Evolutionary conservation across 2,329 filamentous ascomycete species (phyloP).

Genomic region (Sclerotinia glacialis): DNA sequence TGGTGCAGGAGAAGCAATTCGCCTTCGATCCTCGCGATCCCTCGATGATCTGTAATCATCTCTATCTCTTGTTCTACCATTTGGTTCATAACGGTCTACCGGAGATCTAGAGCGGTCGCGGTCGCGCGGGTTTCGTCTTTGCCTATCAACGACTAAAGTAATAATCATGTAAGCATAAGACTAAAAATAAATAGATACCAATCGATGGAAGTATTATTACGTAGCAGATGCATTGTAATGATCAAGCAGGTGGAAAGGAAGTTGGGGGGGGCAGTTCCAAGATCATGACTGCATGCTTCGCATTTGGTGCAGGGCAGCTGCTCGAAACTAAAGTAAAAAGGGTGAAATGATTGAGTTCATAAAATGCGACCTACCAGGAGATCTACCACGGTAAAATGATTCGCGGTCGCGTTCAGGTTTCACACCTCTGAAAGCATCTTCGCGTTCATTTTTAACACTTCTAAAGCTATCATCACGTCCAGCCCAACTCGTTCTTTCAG

Average conservation of each 20-base stretch:
- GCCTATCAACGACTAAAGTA: conserved; percentile 51
- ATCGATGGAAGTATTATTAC: conserved; percentile 3
- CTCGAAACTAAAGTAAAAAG: not conserved
- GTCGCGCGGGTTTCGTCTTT: conserved; percentile 49
- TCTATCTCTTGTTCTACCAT: conserved; percentile 51
- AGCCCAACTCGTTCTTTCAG: conserved; percentile 39
- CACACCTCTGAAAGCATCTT: conserved; percentile 26
- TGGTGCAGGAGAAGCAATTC: conserved; percentile 54
- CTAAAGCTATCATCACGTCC: conserved; percentile 34
- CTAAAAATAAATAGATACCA: conserved; percentile 30
- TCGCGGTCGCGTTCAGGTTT: conserved; percentile 50
- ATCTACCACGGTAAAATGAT: conserved; percentile 63
- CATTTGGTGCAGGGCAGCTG: not conserved
- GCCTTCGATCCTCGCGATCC: conserved; percentile 58
- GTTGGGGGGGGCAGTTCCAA: not conserved
- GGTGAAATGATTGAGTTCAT: not conserved
- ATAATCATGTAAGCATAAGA: conserved; percentile 14
- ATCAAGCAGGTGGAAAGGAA: not conserved
- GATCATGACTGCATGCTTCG: not conserved
- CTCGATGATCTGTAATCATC: conserved; percentile 61
- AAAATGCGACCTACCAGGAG: conserved; percentile 59
- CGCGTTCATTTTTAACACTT: conserved; percentile 30
- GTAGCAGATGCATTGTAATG: not conserved
- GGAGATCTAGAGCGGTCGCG: conserved; percentile 67
- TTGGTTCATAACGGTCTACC: conserved; percentile 76